Base-by-base conservation (phyloP, 148 eudicot species). In the Limonium bicolor region DNA sequence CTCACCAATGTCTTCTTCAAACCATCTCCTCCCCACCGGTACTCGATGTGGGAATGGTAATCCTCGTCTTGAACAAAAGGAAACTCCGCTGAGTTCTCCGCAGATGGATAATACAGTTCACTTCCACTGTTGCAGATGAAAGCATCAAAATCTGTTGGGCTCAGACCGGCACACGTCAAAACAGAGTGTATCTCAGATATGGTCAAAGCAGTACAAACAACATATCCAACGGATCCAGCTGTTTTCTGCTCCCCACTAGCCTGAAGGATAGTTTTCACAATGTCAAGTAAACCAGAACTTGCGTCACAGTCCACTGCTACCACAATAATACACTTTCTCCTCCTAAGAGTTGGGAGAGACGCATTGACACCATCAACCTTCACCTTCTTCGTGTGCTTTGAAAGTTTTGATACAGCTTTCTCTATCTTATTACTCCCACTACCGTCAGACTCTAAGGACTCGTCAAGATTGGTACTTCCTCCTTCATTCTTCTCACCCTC, bases 21-120 rank as follows among this genome's bases (percentile, higher is more conserved):
- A 40, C 99, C 93, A 70, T 90, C 99, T 26, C 95, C 95, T 36
- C 99, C 99, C 99, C 99, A 90, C 14, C 95, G 80, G 54, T 81
- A 73, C 48, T 73, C 92, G 41, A 81, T 81, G 37, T 90, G 99
- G 24, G 93, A 78, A 66, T 75, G 94, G 49, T 90, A 90, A 51
- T 80, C 85, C n/a, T 77, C 60, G 59, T 90, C 99, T 37, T 62
- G 66, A 8, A 84, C 66, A 56, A 80, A 60, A 1, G 75, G 71
- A 44, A 57, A 62, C 24, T 77, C 80, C 30, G 79, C 96, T 7
- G 78, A 48, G 50, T 67, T 69, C n/a, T n/a, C n/a, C 38, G 57
- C 50, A 36, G 95, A 77, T 27, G 95, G 63, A 48, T 90, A 90
- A 55, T 84, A 84, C 48, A 90, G 56, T 59, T 84, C 95, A 47